phyloP scores from a whole-genome alignment of 2,329 filamentous ascomycete genomes.

The Trichoderma cornu-damae region DNA sequence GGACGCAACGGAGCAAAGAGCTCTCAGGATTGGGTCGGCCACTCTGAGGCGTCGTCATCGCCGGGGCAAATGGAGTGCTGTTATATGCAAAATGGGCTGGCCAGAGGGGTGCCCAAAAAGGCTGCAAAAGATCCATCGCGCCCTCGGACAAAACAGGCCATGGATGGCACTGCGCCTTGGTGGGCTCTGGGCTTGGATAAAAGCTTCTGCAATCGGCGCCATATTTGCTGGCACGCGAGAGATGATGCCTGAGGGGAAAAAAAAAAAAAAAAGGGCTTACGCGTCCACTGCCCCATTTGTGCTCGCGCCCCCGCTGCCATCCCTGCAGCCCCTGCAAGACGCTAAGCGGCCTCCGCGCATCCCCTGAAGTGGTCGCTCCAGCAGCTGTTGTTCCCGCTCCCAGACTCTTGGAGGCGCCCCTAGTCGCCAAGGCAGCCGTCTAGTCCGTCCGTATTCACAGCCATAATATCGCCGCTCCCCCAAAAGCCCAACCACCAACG shows the following conservation, averaged over 20 bases:
- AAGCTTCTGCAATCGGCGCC: neutral
- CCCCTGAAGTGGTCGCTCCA: conserved; percentile 14
- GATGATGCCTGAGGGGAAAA: no score
- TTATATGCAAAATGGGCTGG: neutral
- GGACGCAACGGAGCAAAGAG: neutral
- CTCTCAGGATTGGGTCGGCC: conserved; percentile 8
- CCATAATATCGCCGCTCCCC: conserved; percentile 20
- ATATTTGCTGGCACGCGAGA: conserved; percentile 12
- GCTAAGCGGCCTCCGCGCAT: conserved; percentile 14
- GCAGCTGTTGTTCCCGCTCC: no score
- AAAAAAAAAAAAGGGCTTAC: conserved; percentile 26
- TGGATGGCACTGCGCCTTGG: conserved; percentile 5
- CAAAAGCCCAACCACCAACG: conserved; percentile 6
- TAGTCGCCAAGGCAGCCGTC: conserved; percentile 28
- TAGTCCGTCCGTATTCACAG: conserved; percentile 35
- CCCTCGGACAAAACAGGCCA: conserved; percentile 9
- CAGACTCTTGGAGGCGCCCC: neutral
- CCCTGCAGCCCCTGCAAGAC: conserved; percentile 21
- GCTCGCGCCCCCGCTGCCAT: conserved; percentile 17
- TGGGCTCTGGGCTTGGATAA: neutral
- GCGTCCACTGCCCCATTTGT: conserved; percentile 27
- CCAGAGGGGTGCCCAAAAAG: neutral
- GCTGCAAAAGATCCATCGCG: conserved; percentile 16
- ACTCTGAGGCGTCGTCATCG: conserved; percentile 33
- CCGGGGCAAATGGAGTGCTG: conserved; percentile 24